Evolutionary conservation across 2,329 filamentous ascomycete genomes (phyloP).

Genomic region (Curvularia hawaiiensis): DNA sequence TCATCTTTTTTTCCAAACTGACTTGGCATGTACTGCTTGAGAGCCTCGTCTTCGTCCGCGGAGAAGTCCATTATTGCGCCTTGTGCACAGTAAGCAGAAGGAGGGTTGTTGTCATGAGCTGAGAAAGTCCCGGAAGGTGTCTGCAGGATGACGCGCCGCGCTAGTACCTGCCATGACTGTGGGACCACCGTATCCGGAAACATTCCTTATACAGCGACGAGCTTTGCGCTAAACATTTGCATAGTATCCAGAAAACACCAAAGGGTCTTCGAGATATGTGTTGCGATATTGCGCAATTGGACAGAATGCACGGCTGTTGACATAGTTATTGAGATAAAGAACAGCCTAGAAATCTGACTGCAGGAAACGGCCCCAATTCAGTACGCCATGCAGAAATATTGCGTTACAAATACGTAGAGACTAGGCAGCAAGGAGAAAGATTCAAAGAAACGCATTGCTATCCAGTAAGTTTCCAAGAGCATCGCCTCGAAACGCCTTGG

Average conservation of each 20-base stretch:
- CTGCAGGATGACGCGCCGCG: slow-evolving; percentile 21
- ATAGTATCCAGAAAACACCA: not conserved
- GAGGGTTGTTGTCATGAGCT: slow-evolving; percentile 7
- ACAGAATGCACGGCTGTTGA: not conserved
- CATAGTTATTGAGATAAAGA: not conserved
- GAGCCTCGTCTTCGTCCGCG: slow-evolving; percentile 64
- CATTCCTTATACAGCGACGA: not conserved
- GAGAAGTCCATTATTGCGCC: slow-evolving; percentile 34
- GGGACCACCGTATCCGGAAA: not conserved
- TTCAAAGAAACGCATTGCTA: too few species aligned
- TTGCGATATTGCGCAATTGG: not conserved
- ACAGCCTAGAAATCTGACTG: not conserved
- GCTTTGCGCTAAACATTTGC: not conserved
- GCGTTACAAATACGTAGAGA: too few species aligned
- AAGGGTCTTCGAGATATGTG: not conserved
- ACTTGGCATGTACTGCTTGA: slow-evolving; percentile 77
- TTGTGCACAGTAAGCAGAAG: slow-evolving; percentile 10
- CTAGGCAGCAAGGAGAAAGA: too few species aligned
- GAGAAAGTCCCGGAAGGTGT: slow-evolving; percentile 8
- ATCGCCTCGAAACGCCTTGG: not conserved
- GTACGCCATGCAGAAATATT: not conserved
- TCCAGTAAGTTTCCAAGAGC: not conserved
- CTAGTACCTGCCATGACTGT: slow-evolving; percentile 1
- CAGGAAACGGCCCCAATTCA: not conserved
- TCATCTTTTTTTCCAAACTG: slow-evolving; percentile 84